These are phyloP conservation scores for Debaryomyces fabryi DNA, from an alignment of 1,139 yeast species.

Conservation along the genomic window DNA sequence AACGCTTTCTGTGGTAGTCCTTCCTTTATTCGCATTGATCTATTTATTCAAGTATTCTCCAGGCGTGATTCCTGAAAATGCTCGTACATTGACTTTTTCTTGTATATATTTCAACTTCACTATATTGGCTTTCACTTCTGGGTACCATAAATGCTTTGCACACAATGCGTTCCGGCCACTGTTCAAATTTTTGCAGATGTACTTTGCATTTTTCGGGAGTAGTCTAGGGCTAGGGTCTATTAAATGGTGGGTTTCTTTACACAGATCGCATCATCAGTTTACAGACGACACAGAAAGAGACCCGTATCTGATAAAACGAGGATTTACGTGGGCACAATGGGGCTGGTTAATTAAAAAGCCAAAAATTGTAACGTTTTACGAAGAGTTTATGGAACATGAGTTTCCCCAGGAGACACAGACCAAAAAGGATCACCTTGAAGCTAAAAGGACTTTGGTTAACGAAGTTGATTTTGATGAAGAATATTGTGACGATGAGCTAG, in stretches of 20 bases:
- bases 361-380: slow-evolving; percentile 36
- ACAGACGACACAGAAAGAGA: slow-evolving; percentile 68
- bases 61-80: slow-evolving; percentile 27
- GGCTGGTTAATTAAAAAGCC: slow-evolving; percentile 67
- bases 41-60: slow-evolving; percentile 23
- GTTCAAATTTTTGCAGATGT: slow-evolving; percentile 36
- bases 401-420: slow-evolving; percentile 33
- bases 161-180: slow-evolving; percentile 56
- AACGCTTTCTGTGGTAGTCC: slow-evolving; percentile 34
- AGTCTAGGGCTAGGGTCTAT: slow-evolving; percentile 66
- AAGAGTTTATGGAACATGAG: slow-evolving; percentile 43
- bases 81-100: slow-evolving; percentile 33
- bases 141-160: slow-evolving; percentile 53
- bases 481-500: slow-evolving; percentile 32
- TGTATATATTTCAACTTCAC: slow-evolving; percentile 41
- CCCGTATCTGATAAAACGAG: slow-evolving; percentile 65
- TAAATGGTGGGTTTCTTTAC: slow-evolving; percentile 65
- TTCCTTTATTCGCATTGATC: slow-evolving; percentile 30
- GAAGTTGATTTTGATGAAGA: slow-evolving; percentile 25
- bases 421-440: background rate
- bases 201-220: slow-evolving; percentile 57
- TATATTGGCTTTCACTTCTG: slow-evolving; percentile 43
- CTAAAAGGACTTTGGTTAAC: slow-evolving; percentile 9
- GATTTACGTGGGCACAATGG: slow-evolving; percentile 60
- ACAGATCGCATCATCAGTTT: slow-evolving; percentile 69